Base-by-base conservation (phyloP, 2,329 filamentous ascomycete species). In the Alternaria consortialis region DNA sequence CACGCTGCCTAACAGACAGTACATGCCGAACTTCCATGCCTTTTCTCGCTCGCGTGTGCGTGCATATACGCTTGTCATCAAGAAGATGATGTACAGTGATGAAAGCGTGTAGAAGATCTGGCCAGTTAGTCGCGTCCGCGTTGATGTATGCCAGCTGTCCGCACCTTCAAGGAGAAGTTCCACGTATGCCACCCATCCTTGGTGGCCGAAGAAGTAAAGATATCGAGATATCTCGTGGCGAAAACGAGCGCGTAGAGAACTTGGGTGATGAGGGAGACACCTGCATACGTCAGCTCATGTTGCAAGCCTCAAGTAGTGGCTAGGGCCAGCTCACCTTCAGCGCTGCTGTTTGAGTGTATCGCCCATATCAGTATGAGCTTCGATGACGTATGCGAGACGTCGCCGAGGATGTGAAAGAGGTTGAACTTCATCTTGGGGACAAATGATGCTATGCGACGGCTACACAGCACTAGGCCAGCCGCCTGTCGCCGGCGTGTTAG, bases 361-460 rank as follows among this genome's bases (percentile, higher is more conserved):
- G 93, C 89, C 82, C 90, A 91, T 81, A 97, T 93, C 71, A 97
- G 86, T 75, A 97, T 95, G 78, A 90, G 88, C 85, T 97, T 97
- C 58, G 93, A 95, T 50, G 88, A 84, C 46, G 92, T 87, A 77
- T 98, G 94, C 73, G 91, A 92, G 71, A 94, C 80, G 78, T 98
- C 94, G 76, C 88, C 94, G 72, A 93, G 79, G 73, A 96, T 86
- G 73, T 93, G 91, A 80, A 97, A 90, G 61, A 85, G 69, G 68
- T 82, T 81, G 67, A 80, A 79, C 53, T 64, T 64, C 76, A 76
- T 79, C 55, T 43, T 60, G 40, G 58, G 55, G 52, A 50, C 50
- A 17, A 48, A 39, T 17, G 17, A 50, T 50, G 56, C 48, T 50
- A 50, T 53, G 48, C 56, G 56, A 63, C 57, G 63, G 68, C 68